Base-by-base conservation (phyloP, 805 yeast genomes). In the Komagataella ulmi region DNA sequence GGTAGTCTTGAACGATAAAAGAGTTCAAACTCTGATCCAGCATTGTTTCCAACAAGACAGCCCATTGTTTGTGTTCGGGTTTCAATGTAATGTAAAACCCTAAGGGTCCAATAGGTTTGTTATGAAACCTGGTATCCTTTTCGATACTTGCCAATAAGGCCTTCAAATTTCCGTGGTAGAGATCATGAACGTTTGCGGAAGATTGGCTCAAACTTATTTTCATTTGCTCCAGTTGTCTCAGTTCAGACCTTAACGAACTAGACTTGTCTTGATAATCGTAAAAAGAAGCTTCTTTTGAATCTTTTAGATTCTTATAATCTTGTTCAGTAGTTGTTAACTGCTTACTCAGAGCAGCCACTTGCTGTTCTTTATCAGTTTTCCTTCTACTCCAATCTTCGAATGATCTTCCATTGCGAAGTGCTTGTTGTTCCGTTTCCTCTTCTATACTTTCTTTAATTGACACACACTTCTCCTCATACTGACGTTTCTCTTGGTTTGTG, bases 61-160 rank as follows among this genome's bases (percentile, higher is more conserved):
- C 66, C 88, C 88, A 90, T 24, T 68, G 62, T 18, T 71, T 65
- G 57, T 65, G 77, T 7, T 74, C 80, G 1, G 67, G 62, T 58
- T 79, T 84, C 12, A 91, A 68, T 3, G 76, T 70, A 2, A 88
- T 70, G 54, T 68, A 67, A 3, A 71, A 56, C 1, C 96, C 97
- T 2, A 91, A 55, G 0, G 99, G 99, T 0, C 98, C 98, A 17
- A 83, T 64, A 0, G 96, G 95, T 43, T 59, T 60, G 2, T 63
- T 58, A 17, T 71, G 72, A 72, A 77, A 81, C 14, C 64, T 58
- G 0, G 56, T 48, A 12, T 68, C 67, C 2, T 61, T 57, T 24
- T 65, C 56, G 6, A 83, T 74, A 4, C 68, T 76, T 3, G 60
- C 56, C 21, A 81, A 57, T 6, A 83, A 14, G 7, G 40, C 40